Conservation (phyloP, 345 rosid genomes). For the Pistacia integerrima region DNA sequence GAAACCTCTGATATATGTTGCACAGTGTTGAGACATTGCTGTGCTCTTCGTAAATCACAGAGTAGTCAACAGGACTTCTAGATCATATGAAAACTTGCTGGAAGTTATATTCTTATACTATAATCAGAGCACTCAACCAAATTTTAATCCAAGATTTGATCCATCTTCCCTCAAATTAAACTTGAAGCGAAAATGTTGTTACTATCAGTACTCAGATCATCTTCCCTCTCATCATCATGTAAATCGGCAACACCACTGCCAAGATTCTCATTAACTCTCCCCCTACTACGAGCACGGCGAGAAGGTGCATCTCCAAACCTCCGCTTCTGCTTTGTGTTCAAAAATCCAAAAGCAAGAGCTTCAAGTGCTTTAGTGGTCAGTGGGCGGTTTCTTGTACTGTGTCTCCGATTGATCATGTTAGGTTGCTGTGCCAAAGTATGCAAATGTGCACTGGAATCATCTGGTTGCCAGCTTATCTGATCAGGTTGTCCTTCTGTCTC, state of each 20-base stretch:
- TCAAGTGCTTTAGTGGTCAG: constrained; percentile 60
- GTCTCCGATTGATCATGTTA: constrained; percentile 38
- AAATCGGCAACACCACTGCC: constrained; percentile 5
- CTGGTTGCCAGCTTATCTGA: constrained; percentile 14
- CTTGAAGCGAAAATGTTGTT: neutral
- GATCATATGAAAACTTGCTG: neutral
- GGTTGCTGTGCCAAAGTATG: constrained; percentile 30
- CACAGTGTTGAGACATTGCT: neutral
- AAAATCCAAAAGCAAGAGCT: constrained; percentile 52
- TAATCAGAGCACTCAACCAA: constrained; percentile 1
- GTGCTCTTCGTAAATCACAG: neutral
- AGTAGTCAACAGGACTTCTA: neutral
- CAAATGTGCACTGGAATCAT: neutral
- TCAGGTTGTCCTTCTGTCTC: constrained; percentile 9
- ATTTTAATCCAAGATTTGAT: neutral
- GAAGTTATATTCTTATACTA: neutral
- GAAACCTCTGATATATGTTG: neutral
- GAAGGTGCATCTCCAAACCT: constrained; percentile 32
- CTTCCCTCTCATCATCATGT: constrained; percentile 27
- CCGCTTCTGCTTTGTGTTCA: constrained; percentile 40
- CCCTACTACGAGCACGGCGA: constrained; percentile 21
- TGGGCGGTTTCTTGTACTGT: constrained; percentile 56
- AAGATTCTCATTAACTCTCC: constrained; percentile 20
- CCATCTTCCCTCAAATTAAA: neutral
- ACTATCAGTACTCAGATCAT: constrained; percentile 20